Conservation (phyloP, 768 basidiomycete species). For the Tricholomella constricta region DNA sequence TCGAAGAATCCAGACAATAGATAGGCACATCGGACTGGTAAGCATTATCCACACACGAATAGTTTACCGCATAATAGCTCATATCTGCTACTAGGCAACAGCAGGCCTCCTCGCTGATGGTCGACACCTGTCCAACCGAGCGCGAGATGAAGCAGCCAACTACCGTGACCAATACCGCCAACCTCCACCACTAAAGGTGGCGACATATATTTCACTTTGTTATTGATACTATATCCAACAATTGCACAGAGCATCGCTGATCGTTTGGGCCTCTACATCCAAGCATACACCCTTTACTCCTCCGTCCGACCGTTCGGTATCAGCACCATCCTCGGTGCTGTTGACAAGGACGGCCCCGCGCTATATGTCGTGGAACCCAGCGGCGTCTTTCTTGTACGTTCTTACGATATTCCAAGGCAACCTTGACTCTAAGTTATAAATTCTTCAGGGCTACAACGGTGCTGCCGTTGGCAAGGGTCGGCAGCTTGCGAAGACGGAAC, state of each 20-base stretch:
- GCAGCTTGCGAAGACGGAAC: conserved; percentile 95
- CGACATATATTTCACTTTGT: conserved; percentile 9
- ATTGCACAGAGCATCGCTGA: conserved; percentile 50
- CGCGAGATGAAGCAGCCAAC: conserved; percentile 79
- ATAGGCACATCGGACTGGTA: conserved; percentile 93
- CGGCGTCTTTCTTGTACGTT: conserved; percentile 83
- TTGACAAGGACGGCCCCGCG: conserved; percentile 86
- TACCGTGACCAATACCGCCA: conserved; percentile 73
- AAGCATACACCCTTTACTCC: conserved; percentile 96
- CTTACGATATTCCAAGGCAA: background rate
- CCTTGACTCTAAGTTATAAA: no score
- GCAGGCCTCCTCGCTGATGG: conserved; percentile 94
- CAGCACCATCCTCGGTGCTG: conserved; percentile 86
- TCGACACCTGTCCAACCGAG: conserved; percentile 81
- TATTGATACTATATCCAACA: background rate
- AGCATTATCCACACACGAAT: conserved; percentile 14
- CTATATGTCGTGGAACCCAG: conserved; percentile 94
- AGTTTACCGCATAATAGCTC: background rate
- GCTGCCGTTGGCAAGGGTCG: conserved; percentile 99
- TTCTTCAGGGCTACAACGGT: conserved; percentile 90
- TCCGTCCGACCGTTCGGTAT: conserved; percentile 97
- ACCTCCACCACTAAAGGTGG: conserved; percentile 79
- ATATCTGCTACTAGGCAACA: conserved; percentile 63
- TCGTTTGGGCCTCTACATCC: conserved; percentile 86
- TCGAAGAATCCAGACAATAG: conserved; percentile 89